Conservation (phyloP, 2,329 filamentous ascomycete genomes). For the Phaeosphaeriaceae sp. region DNA sequence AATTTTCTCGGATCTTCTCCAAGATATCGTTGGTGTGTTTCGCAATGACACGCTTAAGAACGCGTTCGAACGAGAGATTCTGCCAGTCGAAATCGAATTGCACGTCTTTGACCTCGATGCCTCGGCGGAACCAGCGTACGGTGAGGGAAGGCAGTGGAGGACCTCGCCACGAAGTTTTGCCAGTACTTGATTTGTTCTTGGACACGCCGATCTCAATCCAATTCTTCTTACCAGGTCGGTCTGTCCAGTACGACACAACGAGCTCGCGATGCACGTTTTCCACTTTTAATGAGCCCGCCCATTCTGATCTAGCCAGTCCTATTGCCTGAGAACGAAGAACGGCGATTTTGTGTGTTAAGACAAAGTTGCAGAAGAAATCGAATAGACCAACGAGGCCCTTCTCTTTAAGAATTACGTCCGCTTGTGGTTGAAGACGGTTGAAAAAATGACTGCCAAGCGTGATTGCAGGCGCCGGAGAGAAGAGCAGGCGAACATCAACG, state of each 20-base stretch:
- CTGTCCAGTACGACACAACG: constrained; percentile 89
- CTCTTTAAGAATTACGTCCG: constrained; percentile 73
- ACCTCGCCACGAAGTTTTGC: constrained; percentile 44
- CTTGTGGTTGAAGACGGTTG: constrained; percentile 69
- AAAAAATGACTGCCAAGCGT: constrained; percentile 66
- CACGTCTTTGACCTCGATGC: constrained; percentile 73
- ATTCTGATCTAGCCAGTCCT: constrained; percentile 72
- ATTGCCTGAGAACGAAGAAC: constrained; percentile 80
- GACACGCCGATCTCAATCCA: constrained; percentile 90
- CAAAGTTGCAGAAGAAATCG: constrained; percentile 83
- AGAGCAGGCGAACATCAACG: constrained; percentile 87
- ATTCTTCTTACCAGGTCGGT: constrained; percentile 74
- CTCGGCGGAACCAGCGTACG: constrained; percentile 84
- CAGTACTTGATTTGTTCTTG: constrained; percentile 61
- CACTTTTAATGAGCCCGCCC: constrained; percentile 79
- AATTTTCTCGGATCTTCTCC: constrained; percentile 63
- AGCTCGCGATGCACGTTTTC: constrained; percentile 83
- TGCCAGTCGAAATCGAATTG: constrained; percentile 71
- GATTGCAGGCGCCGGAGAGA: constrained; percentile 70
- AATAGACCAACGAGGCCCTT: constrained; percentile 83
- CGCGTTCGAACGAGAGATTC: constrained; percentile 73
- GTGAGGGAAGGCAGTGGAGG: constrained; percentile 54
- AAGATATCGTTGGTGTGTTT: constrained; percentile 77
- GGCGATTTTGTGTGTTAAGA: constrained; percentile 88
- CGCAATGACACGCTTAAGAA: constrained; percentile 77